A percentile compares a stretch with the other conserved stretches of the same genome.
Evolutionary conservation across 2,329 filamentous ascomycete genomes (phyloP).

Genomic region (Ophioceras dolichostomum): DNA sequence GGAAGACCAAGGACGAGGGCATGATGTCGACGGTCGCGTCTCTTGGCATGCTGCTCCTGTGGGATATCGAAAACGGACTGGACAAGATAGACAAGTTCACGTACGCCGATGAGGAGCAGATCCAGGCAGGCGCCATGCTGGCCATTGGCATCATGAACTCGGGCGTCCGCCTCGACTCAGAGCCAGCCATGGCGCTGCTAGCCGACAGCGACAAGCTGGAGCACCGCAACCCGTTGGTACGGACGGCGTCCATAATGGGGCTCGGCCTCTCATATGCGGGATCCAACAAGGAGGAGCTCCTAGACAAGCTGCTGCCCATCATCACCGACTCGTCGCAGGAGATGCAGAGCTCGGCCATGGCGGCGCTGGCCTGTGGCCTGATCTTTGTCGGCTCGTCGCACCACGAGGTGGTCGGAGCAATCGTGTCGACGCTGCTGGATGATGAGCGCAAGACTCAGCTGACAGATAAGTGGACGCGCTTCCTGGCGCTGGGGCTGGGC

Average conservation of each 20-base stretch:
- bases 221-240: conserved; percentile 63
- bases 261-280: conserved; percentile 90
- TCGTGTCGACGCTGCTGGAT: conserved; percentile 85
- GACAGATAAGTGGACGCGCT: conserved; percentile 97
- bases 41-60: conserved; percentile 78
- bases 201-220: conserved; percentile 70
- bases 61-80: conserved; percentile 85
- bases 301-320: conserved; percentile 75
- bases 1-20: conserved; percentile 97
- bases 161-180: conserved; percentile 77
- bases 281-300: conserved; percentile 80
- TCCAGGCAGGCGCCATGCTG: conserved; percentile 83
- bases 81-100: conserved; percentile 94
- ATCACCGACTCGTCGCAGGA: conserved; percentile 73
- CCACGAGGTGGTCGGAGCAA: conserved; percentile 80
- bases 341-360: conserved; percentile 96
- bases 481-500: conserved; percentile 87
- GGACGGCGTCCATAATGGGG: conserved; percentile 87
- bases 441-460: conserved; percentile 83
- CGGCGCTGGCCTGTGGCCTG: conserved; percentile 78
- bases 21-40: conserved; percentile 96
- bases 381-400: conserved; percentile 90
- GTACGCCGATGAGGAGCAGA: conserved; percentile 66
- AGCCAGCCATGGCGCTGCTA: conserved; percentile 79
- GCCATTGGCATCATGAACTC: conserved; percentile 95